A percentile compares a stretch with the other conserved stretches of the same genome.
Evolutionary conservation across 2,329 filamentous ascomycete genomes (phyloP).

Genomic region (Arthrinium puccinioides): DNA sequence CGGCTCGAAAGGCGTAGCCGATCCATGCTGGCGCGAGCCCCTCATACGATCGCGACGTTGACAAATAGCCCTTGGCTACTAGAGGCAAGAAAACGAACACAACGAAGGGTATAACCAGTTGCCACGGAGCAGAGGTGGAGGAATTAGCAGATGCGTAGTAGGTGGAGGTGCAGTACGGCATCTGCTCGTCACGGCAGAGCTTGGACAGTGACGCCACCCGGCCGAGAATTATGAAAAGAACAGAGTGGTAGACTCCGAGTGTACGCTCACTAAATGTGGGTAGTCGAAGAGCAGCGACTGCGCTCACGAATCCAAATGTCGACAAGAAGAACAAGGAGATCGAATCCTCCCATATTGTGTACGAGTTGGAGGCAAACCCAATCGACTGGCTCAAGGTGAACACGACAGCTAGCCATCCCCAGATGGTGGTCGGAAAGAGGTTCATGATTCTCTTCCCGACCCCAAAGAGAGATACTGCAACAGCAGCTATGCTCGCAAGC

Average conservation of each 20-base stretch:
- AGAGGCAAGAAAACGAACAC: conserved; percentile 65
- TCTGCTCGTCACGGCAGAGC: conserved; percentile 94
- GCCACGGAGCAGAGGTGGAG: conserved; percentile 88
- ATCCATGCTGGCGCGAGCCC: conserved; percentile 82
- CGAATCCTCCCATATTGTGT: conserved; percentile 97
- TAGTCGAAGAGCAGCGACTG: conserved; percentile 69
- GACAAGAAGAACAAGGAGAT: conserved; percentile 87
- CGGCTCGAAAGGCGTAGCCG: conserved; percentile 67
- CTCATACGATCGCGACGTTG: conserved; percentile 78
- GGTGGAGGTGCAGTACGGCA: conserved; percentile 91
- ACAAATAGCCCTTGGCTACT: conserved; percentile 73
- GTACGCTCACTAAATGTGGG: conserved; percentile 59
- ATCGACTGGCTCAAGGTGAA: conserved; percentile 84
- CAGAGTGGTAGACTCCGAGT: conserved; percentile 75
- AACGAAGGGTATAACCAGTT: conserved; percentile 72
- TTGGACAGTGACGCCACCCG: conserved; percentile 80
- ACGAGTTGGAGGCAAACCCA: conserved; percentile 95
- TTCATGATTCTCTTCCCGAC: conserved; percentile 37
- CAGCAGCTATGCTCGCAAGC: conserved; percentile 35
- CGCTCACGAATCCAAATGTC: conserved; percentile 74
- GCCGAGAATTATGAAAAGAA: conserved; percentile 72
- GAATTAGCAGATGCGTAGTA: conserved; percentile 91
- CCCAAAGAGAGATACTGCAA: conserved; percentile 33
- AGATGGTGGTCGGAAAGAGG: conserved; percentile 65
- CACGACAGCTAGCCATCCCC: conserved; percentile 79